Evolutionary conservation across 2,329 filamentous ascomycete species (phyloP), one percentile per base, ranked within the genome.

Genomic region (Elsinoe perseae): DNA sequence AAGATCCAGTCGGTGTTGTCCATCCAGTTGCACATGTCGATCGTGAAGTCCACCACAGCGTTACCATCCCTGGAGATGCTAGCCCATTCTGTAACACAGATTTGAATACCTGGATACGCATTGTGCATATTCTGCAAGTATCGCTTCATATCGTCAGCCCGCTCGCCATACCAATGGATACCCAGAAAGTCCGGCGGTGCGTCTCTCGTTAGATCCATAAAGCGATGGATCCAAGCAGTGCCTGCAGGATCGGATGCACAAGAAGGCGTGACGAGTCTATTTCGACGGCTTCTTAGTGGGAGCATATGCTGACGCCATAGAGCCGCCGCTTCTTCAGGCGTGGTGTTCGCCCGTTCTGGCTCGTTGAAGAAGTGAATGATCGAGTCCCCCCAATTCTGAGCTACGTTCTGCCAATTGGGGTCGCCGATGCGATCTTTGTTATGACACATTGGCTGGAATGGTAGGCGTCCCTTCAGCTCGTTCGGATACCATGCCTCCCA

Each of bases 341-440:
- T 66, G 16, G 71, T 67, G 14, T 68, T 66, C 48, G 64, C 63
- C 25, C 72, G 67, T 58, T 77, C 73, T 5, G 74, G 74, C 63
- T 76, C 74, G 61, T 76, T 76, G 68, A 75, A 72, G 60, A 70
- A 76, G 58, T 74, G 72, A 9, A 76, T 66, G 27, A 75, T 66
- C n/a, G 61, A 58, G 27, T 71, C 65, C 43, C 70, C 66, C 28
- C 62, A 61, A 18, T 70, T 66, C 57, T 70, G 68, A 16, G 65
- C 67, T 12, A 30, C 28, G 12, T 30, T 30, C 28, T 30, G 28
- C 28, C 28, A 30, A 5, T 30, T 12, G 28, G 28, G 6, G 28
- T 12, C 12, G 5, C 6, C 5, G 12, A 30, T 30, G 28, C 28
- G 28, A 12, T 30, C 28, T 20, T 68, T 63, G 28, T 68, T 67